Evolutionary conservation across 2,329 filamentous ascomycete genomes (phyloP).

Genomic region (Xylaria sp.): DNA sequence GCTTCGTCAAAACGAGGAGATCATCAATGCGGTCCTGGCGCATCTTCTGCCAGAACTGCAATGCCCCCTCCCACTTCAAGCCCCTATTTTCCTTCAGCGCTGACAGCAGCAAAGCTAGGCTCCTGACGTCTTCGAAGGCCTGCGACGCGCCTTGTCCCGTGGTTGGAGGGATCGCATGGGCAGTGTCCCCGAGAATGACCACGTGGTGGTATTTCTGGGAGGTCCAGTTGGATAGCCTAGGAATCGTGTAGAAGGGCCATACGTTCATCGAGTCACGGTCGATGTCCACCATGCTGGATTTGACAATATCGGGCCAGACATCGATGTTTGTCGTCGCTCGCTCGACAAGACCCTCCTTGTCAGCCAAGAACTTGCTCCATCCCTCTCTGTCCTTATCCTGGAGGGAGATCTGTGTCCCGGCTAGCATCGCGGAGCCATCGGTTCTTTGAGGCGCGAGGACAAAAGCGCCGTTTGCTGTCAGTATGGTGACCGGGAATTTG

Average conservation of each 20-base stretch:
- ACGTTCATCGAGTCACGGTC: slow-evolving; percentile 37
- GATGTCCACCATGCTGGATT: slow-evolving; percentile 36
- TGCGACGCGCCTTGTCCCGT: slow-evolving; percentile 41
- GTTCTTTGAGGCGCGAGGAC: slow-evolving; percentile 39
- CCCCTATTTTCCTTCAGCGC: slow-evolving; percentile 13
- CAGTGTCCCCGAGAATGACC: slow-evolving; percentile 39
- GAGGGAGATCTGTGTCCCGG: slow-evolving; percentile 37
- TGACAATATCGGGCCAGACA: slow-evolving; percentile 37
- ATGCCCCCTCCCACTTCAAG: slow-evolving; percentile 34
- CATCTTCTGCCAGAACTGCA: slow-evolving; percentile 44
- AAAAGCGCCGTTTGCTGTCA: slow-evolving; percentile 35
- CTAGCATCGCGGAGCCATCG: slow-evolving; percentile 40
- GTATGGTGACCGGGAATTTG: slow-evolving; percentile 37
- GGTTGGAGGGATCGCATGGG: slow-evolving; percentile 41
- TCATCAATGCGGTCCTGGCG: slow-evolving; percentile 43
- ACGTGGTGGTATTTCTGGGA: slow-evolving; percentile 36
- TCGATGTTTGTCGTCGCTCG: slow-evolving; percentile 18
- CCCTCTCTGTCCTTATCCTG: slow-evolving; percentile 33
- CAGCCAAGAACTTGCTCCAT: slow-evolving; percentile 36
- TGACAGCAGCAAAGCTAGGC: slow-evolving; percentile 38
- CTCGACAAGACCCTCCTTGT: slow-evolving; percentile 34
- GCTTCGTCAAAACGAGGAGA: slow-evolving; percentile 39
- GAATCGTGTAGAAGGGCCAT: slow-evolving; percentile 40
- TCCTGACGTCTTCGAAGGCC: slow-evolving; percentile 43
- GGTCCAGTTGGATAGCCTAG: slow-evolving; percentile 35